Evolutionary conservation across 768 basidiomycete genomes (phyloP).

Genomic region (Hortiboletus flavorubellus): DNA sequence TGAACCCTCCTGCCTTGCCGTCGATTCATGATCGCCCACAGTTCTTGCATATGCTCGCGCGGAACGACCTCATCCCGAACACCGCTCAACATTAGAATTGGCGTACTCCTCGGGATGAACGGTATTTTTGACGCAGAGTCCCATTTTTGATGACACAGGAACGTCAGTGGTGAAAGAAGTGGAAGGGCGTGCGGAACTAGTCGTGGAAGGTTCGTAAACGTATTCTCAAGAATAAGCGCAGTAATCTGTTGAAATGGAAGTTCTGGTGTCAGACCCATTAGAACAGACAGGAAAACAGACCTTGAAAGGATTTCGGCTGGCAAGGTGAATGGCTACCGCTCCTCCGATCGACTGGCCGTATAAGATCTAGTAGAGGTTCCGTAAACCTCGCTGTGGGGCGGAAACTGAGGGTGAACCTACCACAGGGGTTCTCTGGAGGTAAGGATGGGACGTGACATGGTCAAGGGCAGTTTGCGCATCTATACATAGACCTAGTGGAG

Average conservation of each 20-base stretch:
- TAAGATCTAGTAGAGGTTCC: conserved; percentile 46
- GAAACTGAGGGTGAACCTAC: conserved; percentile 37
- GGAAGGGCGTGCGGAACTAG: conserved; percentile 84
- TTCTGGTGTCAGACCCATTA: neutral
- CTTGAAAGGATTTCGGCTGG: conserved; percentile 68
- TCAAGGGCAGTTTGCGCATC: conserved; percentile 86
- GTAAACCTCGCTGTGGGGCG: neutral
- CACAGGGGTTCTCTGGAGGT: conserved; percentile 62
- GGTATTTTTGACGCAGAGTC: conserved; percentile 67
- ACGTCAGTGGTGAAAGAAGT: conserved; percentile 64
- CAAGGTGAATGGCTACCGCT: conserved; percentile 87
- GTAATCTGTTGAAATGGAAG: conserved; percentile 45
- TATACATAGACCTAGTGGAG: conserved; percentile 58
- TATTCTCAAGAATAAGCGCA: conserved; percentile 89
- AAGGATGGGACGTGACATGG: conserved; percentile 61
- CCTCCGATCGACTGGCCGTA: conserved; percentile 92
- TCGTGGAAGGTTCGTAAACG: conserved; percentile 80
- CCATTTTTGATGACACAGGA: conserved; percentile 88
- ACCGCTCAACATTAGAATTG: conserved; percentile 84
- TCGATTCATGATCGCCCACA: conserved; percentile 59
- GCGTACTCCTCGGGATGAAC: conserved; percentile 58
- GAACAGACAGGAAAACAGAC: conserved; percentile 32
- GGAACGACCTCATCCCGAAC: conserved; percentile 52
- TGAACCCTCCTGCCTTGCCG: conserved; percentile 38
- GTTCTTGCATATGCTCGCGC: conserved; percentile 52